phyloP scores from a whole-genome alignment of 2,329 filamentous ascomycete species.

The Lasiodiplodia hormozganensis region DNA sequence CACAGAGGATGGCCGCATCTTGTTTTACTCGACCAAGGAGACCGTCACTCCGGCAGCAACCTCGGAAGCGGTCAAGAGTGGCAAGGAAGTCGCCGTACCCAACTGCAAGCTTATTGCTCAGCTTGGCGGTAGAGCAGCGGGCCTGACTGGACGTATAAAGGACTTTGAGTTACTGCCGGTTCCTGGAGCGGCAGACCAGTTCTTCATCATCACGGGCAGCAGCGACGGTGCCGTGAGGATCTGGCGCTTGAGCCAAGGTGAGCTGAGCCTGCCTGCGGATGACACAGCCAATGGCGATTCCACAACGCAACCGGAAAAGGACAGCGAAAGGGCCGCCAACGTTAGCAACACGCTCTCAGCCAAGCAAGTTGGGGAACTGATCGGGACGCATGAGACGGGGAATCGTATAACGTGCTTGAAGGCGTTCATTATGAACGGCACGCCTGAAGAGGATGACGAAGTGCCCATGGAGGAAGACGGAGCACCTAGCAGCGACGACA shows the following conservation, averaged over 20 bases:
- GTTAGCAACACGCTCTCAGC: conserved; percentile 14
- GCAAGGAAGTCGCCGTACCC: conserved; percentile 62
- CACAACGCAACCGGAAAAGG: conserved; percentile 16
- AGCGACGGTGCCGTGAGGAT: conserved; percentile 87
- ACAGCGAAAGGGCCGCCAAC: conserved; percentile 24
- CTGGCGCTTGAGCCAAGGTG: conserved; percentile 65
- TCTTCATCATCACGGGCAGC: conserved; percentile 72
- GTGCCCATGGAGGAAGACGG: conserved; percentile 33
- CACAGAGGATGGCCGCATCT: conserved; percentile 86
- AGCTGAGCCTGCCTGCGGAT: conserved; percentile 34
- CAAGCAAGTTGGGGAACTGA: conserved; percentile 66
- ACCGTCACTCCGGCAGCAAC: conserved; percentile 45
- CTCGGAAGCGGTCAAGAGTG: conserved; percentile 49
- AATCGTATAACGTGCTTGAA: conserved; percentile 89
- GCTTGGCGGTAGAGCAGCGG: conserved; percentile 75
- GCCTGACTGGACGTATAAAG: conserved; percentile 78
- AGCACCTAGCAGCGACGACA: conserved; percentile 29
- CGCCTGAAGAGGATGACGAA: conserved; percentile 37
- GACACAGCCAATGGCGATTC: conserved; percentile 31
- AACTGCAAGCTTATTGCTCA: conserved; percentile 70
- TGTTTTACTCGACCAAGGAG: conserved; percentile 77
- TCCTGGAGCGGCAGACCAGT: conserved; percentile 48
- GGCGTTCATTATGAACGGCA: conserved; percentile 79
- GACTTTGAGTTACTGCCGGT: conserved; percentile 75
- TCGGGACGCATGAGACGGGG: conserved; percentile 82